Conservation (phyloP, 148 eudicot species). For the Camellia japonica region DNA sequence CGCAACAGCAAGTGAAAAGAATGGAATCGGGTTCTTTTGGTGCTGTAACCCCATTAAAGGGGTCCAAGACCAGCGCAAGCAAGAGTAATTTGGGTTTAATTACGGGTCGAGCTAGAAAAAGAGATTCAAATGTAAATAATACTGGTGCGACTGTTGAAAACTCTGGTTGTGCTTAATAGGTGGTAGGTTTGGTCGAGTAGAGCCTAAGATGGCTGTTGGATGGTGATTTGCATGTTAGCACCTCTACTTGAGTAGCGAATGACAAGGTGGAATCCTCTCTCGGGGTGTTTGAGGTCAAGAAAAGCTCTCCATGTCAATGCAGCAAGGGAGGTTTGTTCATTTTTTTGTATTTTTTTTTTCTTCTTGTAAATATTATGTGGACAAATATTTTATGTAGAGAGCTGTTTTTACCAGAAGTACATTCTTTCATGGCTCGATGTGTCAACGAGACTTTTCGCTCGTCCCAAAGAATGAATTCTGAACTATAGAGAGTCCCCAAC, state of each 20-base stretch:
- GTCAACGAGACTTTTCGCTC: neutral
- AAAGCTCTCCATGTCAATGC: no score
- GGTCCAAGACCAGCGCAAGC: slow-evolving; percentile 26
- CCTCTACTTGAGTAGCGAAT: no score
- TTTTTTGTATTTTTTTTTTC: neutral
- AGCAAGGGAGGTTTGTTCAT: no score
- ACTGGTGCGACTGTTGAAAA: neutral
- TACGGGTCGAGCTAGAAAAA: neutral
- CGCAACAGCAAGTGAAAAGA: slow-evolving; percentile 13
- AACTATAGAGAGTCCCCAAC: no score
- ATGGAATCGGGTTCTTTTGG: slow-evolving; percentile 15
- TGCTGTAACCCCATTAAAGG: slow-evolving; percentile 17
- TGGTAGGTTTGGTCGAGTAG: no score
- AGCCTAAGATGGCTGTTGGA: neutral
- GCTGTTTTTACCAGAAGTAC: neutral
- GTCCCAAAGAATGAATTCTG: neutral
- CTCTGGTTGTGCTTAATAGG: neutral
- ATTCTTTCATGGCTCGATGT: neutral
- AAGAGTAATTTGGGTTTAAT: slow-evolving; percentile 18
- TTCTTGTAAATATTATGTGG: neutral
- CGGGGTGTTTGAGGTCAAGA: no score
- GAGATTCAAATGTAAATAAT: slow-evolving; percentile 9
- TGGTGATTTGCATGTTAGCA: no score
- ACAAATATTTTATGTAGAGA: no score
- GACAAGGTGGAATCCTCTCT: no score